Evolutionary conservation across 2,329 filamentous ascomycete genomes (phyloP), one percentile per base, ranked within the genome.

Genomic region (Stachybotrys elegans): DNA sequence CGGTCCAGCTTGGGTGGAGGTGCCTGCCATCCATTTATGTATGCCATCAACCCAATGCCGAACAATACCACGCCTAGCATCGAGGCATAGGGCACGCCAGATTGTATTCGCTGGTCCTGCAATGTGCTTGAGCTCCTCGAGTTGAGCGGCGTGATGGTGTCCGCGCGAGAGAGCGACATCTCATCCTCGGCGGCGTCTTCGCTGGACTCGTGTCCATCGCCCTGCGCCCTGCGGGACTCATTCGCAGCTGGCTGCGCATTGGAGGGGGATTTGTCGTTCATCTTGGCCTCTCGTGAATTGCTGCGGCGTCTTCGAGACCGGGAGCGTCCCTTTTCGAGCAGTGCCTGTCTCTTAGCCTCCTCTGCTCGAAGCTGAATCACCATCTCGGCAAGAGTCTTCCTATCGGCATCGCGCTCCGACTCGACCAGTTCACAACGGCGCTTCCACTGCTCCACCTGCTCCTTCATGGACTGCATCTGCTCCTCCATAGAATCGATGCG

Each of bases 341-440:
- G 66, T n/a, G 65, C 70, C 23, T 65, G 67, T 52, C 67, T 70
- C 50, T 60, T 68, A 22, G 70, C 74, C 51, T 78, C 79, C 53
- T 83, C 81, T 53, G 90, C 75, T 43, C 90, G 81, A 44, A 96
- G 85, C 52, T 85, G 84, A 54, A 88, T 75, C 12, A 96, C 83
- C 88, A 97, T 93, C 59, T 95, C 88, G 1, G 86, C 84, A 36
- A 98, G 68, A 2, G 84, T 85, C 62, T 86, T 84, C 43, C 85
- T 82, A 43, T 83, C 81, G 34, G 79, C 73, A 43, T 84, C 81
- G 37, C 84, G 79, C 55, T 95, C 90, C 8, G 78, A 70, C 61
- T 97, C 92, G 4, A 90, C 91, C 46, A 72, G 76, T 62, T 95
- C 86, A 8, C 90, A 90, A 22, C 88, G 82, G 44, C 79, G 71